These are phyloP conservation scores for Mycosphaerelloides madeirae DNA, from an alignment of 2,329 filamentous ascomycete species.

Conservation along the genomic window DNA sequence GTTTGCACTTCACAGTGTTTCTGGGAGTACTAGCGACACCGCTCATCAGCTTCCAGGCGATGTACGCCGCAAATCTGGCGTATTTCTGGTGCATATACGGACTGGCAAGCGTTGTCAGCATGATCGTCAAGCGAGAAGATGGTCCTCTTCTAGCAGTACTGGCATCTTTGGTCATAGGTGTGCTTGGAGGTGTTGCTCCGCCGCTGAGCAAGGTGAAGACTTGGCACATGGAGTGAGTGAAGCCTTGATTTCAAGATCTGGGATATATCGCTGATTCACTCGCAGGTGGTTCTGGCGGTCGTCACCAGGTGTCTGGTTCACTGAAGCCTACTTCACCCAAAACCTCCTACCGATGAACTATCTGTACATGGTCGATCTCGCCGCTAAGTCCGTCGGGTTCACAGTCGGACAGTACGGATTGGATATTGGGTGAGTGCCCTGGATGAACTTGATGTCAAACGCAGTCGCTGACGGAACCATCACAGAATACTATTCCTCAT, in stretches of 20 bases:
- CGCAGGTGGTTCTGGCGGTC: conserved; percentile 48
- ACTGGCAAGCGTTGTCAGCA: conserved; percentile 49
- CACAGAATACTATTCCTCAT: conserved; percentile 26
- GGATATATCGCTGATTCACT: not conserved
- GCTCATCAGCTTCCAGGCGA: conserved; percentile 46
- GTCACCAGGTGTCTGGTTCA: conserved; percentile 53
- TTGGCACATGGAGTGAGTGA: conserved; percentile 48
- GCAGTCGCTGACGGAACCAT: not conserved
- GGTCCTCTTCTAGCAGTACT: conserved; percentile 55
- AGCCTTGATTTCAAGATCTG: not conserved
- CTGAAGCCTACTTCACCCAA: conserved; percentile 53
- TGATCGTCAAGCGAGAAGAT: conserved; percentile 53
- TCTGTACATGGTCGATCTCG: conserved; percentile 49
- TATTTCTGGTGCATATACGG: conserved; percentile 60
- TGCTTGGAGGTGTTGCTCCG: conserved; percentile 52
- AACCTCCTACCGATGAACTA: conserved; percentile 48
- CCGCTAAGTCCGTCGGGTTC: conserved; percentile 43
- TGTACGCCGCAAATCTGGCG: conserved; percentile 49
- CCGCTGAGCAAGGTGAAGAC: conserved; percentile 44
- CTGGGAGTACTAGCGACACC: conserved; percentile 49
- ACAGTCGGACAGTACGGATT: conserved; percentile 41
- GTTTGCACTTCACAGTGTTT: conserved; percentile 53
- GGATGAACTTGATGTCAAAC: not conserved
- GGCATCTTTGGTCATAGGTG: conserved; percentile 50
- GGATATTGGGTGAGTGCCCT: conserved; percentile 33